Base-by-base conservation (phyloP, 73 alveolate genomes). In the Stentor coeruleus region DNA sequence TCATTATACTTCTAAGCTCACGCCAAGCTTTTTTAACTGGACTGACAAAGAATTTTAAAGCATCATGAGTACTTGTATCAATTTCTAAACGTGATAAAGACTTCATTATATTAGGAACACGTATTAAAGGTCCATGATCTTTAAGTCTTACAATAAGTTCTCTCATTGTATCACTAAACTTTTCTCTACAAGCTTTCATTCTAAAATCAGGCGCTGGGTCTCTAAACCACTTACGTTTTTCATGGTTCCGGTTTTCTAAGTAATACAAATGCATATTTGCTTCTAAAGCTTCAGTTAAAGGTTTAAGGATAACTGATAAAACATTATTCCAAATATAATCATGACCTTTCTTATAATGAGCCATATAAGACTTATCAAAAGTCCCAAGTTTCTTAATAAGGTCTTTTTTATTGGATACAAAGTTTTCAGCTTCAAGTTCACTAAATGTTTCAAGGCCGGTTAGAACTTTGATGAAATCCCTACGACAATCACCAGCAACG, bases 11-110 rank as follows among this genome's bases (percentile, higher is more conserved):
- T 31, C 39, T 66, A 1, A 66, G 79, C 39, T 66, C 37, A 11
- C 36, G 11, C 79, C 79, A 66, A 66, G 79, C 79, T 20, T 20
- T 31, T 66, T 66, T 66, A 40, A 66, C 79, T 28, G 79, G 79
- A 31, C 79, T 66, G 26, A 66, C 79, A 66, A 66, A 66, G 33
- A 20, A 66, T 33, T 66, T 66, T 0, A 66, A 31, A 66, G 37
- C 79, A 1, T 66, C 79, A 40, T 66, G 79, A 66, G 79, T 20
- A 33, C 41, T 2, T 20, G 79, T 66, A 40, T 66, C 37, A 2
- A 66, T 33, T 66, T 66, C 79, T 14, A 66, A 40, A 20, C 37
- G n/a, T 20, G 40, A 20, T 20, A 66, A 40, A 20, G 79, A 66
- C 41, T 66, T 66, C 79, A 66, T 1, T 11, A 66, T 33, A 33